These are phyloP conservation scores for Cicer judaicum DNA, from an alignment of 306 rosid genomes.

Conservation along the genomic window DNA sequence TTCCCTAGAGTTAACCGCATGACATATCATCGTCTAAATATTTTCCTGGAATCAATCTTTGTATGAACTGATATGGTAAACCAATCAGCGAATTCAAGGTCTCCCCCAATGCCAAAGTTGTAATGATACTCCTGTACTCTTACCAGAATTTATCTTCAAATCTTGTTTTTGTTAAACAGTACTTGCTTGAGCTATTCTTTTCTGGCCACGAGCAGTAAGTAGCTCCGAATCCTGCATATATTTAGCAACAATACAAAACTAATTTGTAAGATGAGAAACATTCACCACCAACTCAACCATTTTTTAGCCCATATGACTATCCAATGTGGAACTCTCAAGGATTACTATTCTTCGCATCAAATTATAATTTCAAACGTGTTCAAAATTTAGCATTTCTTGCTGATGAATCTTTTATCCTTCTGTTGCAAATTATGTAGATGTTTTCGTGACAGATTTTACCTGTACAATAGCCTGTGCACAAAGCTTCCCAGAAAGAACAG, in stretches of 20 bases:
- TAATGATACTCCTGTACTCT: constrained; percentile 34
- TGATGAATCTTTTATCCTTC: constrained; percentile 27
- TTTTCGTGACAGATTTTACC: constrained; percentile 57
- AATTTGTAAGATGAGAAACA: not conserved
- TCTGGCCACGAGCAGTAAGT: constrained; percentile 62
- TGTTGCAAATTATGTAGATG: constrained; percentile 13
- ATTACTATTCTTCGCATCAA: not conserved
- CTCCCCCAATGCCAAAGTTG: constrained; percentile 1
- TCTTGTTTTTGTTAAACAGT: constrained; percentile 46
- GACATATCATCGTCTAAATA: constrained; percentile 8
- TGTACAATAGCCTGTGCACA: constrained; percentile 95
- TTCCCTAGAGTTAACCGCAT: not conserved
- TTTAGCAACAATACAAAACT: not conserved
- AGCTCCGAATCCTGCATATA: constrained; percentile 68
- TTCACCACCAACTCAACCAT: not conserved
- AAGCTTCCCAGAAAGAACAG: constrained; percentile 94
- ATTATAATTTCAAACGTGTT: not conserved
- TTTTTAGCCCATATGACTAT: not conserved
- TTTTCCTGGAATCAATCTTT: constrained; percentile 19
- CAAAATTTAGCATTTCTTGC: constrained; percentile 22
- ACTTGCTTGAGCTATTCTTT: constrained; percentile 63
- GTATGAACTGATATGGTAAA: constrained; percentile 17
- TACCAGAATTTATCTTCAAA: constrained; percentile 31
- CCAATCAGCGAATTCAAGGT: not conserved
- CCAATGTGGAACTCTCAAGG: not conserved